These are phyloP conservation scores for Annona squamosa DNA, from an alignment of 164 flowering plant species.

Conservation along the genomic window DNA sequence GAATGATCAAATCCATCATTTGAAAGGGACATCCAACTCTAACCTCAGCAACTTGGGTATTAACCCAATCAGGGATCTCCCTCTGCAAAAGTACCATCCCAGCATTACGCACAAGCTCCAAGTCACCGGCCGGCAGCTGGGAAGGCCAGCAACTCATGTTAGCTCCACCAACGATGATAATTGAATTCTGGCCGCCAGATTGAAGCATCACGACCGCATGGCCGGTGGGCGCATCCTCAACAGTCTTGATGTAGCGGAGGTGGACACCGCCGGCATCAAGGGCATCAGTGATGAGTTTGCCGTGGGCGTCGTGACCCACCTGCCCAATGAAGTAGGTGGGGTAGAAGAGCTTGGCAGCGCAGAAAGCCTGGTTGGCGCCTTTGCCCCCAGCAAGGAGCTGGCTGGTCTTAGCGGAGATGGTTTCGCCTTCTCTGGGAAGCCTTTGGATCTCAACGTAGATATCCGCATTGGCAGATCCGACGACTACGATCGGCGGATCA, in stretches of 20 bases:
- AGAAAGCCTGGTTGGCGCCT: slow-evolving; percentile 92
- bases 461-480: slow-evolving; percentile 92
- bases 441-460: slow-evolving; percentile 78
- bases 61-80: slow-evolving; percentile 90
- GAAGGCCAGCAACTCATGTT: slow-evolving; percentile 78
- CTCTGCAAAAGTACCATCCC: slow-evolving; percentile 89
- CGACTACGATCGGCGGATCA: slow-evolving; percentile 59
- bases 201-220: slow-evolving; percentile 97
- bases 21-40: slow-evolving; percentile 8
- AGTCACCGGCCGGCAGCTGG: slow-evolving; percentile 29
- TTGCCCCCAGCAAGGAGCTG: slow-evolving; percentile 89
- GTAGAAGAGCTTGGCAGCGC: slow-evolving; percentile 58
- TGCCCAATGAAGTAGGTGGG: slow-evolving; percentile 88
- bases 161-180: slow-evolving; percentile 93
- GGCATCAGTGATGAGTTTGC: slow-evolving; percentile 61
- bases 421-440: slow-evolving; percentile 75
- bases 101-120: slow-evolving; percentile 60
- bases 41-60: slow-evolving; percentile 92
- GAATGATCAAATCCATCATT: no score
- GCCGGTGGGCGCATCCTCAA: slow-evolving; percentile 68
- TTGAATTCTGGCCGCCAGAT: slow-evolving; percentile 79
- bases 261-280: slow-evolving; percentile 56
- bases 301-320: slow-evolving; percentile 79
- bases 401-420: slow-evolving; percentile 67
- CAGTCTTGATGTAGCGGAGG: slow-evolving; percentile 38